Evolutionary conservation across 805 yeast genomes (phyloP).

Genomic region (Pichia gijzeniarum): DNA sequence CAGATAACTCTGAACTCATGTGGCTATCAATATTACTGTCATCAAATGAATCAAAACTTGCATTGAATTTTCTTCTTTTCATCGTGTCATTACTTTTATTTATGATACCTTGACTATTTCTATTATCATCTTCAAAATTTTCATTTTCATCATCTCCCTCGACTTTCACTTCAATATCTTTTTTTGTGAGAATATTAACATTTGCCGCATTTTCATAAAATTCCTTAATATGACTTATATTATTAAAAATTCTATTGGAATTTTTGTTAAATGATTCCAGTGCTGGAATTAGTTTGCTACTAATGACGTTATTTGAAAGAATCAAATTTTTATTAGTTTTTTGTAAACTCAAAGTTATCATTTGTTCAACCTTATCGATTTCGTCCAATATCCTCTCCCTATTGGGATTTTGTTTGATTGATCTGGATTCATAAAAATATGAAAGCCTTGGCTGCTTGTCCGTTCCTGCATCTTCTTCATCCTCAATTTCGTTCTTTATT

Average conservation of each 20-base stretch:
- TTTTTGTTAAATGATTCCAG: constrained; percentile 53
- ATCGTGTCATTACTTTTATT: neutral
- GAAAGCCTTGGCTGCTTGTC: constrained; percentile 24
- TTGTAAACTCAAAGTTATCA: constrained; percentile 69
- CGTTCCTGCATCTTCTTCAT: constrained; percentile 14
- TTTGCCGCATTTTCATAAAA: constrained; percentile 53
- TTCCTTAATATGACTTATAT: constrained; percentile 67
- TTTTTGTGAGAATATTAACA: constrained; percentile 23
- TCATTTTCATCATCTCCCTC: too few species aligned
- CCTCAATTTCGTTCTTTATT: neutral
- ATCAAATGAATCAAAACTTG: neutral
- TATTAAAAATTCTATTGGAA: constrained; percentile 57
- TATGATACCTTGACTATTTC: neutral
- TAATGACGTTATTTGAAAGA: constrained; percentile 59
- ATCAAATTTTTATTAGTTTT: constrained; percentile 72
- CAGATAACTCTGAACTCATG: constrained; percentile 4
- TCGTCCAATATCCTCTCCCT: constrained; percentile 25
- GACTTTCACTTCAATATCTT: constrained; percentile 5
- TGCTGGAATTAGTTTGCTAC: constrained; percentile 61
- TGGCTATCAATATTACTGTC: neutral
- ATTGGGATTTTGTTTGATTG: constrained; percentile 10
- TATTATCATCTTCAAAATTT: neutral
- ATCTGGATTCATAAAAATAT: constrained; percentile 25
- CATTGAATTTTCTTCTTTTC: too few species aligned
- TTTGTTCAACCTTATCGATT: constrained; percentile 70